A percentile compares a stretch with the other conserved stretches of the same genome.
These are phyloP conservation scores for Magnaporthiopsis incrustans DNA, from an alignment of 2,329 filamentous ascomycete genomes.

Conservation along the genomic window DNA sequence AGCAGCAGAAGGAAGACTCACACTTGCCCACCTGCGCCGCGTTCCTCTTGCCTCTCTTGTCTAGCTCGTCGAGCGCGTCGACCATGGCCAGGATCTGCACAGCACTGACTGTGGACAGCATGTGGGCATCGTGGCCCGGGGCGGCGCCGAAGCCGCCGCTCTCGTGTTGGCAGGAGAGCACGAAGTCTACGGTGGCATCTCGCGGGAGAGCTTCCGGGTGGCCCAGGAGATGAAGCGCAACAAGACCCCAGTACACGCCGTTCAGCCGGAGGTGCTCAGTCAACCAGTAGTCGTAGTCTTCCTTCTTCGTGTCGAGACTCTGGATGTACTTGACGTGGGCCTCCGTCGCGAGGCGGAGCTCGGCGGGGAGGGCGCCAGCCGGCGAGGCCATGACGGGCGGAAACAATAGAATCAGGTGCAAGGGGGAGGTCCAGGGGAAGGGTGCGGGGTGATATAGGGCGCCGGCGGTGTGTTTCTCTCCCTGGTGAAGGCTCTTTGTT, in stretches of 20 bases:
- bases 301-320: conserved; percentile 80
- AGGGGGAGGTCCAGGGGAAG: too few relatives aligned
- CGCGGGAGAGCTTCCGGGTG: conserved; percentile 75
- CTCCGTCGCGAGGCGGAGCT: conserved; percentile 39
- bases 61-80: conserved; percentile 77
- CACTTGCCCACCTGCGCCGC: conserved; percentile 64
- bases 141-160: conserved; percentile 90
- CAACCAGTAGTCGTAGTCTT: conserved; percentile 96
- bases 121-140: conserved; percentile 88
- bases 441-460: neutral
- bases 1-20: conserved; percentile 36
- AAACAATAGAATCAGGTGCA: neutral
- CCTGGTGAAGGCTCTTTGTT: neutral
- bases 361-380: conserved; percentile 23
- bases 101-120: conserved; percentile 92
- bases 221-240: conserved; percentile 75
- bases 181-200: conserved; percentile 76
- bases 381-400: neutral
- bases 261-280: conserved; percentile 95
- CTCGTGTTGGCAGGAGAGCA: conserved; percentile 87
- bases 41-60: conserved; percentile 60
- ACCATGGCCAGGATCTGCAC: conserved; percentile 87
- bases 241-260: conserved; percentile 94
- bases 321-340: conserved; percentile 88
- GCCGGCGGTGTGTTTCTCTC: neutral